Conservation (phyloP, 768 basidiomycete species). For the Kwoniella dejecticola region DNA sequence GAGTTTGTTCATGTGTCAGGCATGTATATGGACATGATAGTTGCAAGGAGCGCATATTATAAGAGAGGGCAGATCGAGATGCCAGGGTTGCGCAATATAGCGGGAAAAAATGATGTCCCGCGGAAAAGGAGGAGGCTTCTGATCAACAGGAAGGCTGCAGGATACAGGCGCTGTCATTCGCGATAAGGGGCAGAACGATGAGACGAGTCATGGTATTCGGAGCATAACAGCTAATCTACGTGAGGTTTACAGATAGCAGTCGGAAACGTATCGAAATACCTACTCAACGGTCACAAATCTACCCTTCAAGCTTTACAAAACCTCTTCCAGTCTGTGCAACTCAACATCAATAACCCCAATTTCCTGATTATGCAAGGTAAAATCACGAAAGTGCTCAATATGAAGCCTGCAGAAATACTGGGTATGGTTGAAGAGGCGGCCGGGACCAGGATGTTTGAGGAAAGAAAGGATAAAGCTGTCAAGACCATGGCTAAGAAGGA, state of each 20-base stretch:
- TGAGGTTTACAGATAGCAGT: slow-evolving; percentile 70
- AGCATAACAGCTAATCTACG: slow-evolving; percentile 1
- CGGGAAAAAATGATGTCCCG: too few relatives aligned
- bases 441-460: slow-evolving; percentile 98
- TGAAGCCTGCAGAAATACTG: slow-evolving; percentile 96
- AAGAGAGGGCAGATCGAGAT: too few relatives aligned
- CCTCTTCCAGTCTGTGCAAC: slow-evolving; percentile 92
- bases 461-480: slow-evolving; percentile 92
- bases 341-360: slow-evolving; percentile 99
- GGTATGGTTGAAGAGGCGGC: slow-evolving; percentile 99
- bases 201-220: too few relatives aligned
- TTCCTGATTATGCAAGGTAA: slow-evolving; percentile 99
- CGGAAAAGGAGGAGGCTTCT: too few relatives aligned
- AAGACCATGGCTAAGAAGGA: slow-evolving; percentile 98
- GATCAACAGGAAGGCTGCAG: too few relatives aligned
- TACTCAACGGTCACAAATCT: slow-evolving; percentile 92
- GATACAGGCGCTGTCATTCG: too few relatives aligned
- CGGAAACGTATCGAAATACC: slow-evolving; percentile 90
- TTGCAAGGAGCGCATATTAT: too few relatives aligned
- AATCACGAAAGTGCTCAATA: slow-evolving; percentile 97
- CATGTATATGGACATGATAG: too few relatives aligned
- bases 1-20: slow-evolving; percentile 33
- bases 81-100: too few relatives aligned
- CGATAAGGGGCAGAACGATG: too few relatives aligned
- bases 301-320: slow-evolving; percentile 81